Conservation (phyloP, 1,284 basidiomycete genomes). For the Heliocybe sulcata region DNA sequence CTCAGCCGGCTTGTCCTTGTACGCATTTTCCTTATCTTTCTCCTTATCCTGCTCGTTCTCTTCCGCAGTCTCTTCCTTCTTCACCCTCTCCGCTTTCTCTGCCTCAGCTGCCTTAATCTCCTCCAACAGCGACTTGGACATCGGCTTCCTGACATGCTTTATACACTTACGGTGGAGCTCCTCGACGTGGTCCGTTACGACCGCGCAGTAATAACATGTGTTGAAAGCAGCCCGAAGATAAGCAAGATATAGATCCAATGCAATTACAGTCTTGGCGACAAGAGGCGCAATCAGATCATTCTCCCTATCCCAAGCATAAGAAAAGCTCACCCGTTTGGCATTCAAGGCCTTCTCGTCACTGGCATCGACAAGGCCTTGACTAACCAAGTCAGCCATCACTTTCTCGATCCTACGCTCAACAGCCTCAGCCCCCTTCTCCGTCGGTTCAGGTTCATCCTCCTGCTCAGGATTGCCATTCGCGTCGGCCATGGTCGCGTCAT, state of each 20-base stretch:
- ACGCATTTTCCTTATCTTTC: slow-evolving; percentile 13
- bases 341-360: slow-evolving; percentile 59
- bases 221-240: slow-evolving; percentile 82
- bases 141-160: slow-evolving; percentile 77
- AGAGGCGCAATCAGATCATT: not conserved
- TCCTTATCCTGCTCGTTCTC: slow-evolving; percentile 23
- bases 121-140: slow-evolving; percentile 49
- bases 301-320: slow-evolving; percentile 5
- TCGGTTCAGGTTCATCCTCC: slow-evolving; percentile 49
- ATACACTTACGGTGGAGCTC: slow-evolving; percentile 92
- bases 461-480: slow-evolving; percentile 23
- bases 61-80: slow-evolving; percentile 22
- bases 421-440: slow-evolving; percentile 56
- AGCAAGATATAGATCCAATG: slow-evolving; percentile 80
- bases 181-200: slow-evolving; percentile 86
- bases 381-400: slow-evolving; percentile 57
- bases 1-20: slow-evolving; percentile 34
- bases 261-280: slow-evolving; percentile 48
- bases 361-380: slow-evolving; percentile 49
- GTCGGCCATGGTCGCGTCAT: slow-evolving; percentile 37
- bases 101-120: slow-evolving; percentile 44
- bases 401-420: slow-evolving; percentile 73
- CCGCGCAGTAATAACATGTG: slow-evolving; percentile 94
- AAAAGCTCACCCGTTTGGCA: slow-evolving; percentile 53
- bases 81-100: slow-evolving; percentile 31